phyloP scores from a whole-genome alignment of 352 stramenopile species.

The Globisporangium orthogonon region DNA sequence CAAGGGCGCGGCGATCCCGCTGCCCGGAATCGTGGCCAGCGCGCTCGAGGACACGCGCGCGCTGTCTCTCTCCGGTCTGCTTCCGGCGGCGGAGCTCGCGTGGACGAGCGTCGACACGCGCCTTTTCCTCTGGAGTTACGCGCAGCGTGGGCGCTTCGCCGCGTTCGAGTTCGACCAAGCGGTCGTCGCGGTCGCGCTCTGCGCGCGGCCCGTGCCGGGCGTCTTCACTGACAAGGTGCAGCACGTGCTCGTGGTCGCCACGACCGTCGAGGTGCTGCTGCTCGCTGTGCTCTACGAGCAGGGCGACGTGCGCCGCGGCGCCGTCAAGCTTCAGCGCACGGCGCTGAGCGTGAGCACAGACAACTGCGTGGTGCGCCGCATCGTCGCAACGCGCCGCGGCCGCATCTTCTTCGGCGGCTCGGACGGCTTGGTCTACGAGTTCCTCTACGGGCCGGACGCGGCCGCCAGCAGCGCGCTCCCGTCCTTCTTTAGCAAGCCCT shows the following conservation, averaged over 20 bases:
- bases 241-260: slow-evolving; percentile 93
- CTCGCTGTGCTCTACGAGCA: slow-evolving; percentile 83
- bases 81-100: slow-evolving; percentile 86
- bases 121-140: slow-evolving; percentile 95
- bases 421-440: slow-evolving; percentile 94
- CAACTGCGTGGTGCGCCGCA: slow-evolving; percentile 89
- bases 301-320: slow-evolving; percentile 24
- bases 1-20: slow-evolving; percentile 61
- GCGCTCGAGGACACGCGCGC: slow-evolving; percentile 63
- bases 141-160: slow-evolving; percentile 66
- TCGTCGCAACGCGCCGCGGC: slow-evolving; percentile 80
- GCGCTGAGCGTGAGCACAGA: slow-evolving; percentile 92
- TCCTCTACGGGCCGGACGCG: slow-evolving; percentile 61
- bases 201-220: slow-evolving; percentile 71
- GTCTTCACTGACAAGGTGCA: slow-evolving; percentile 93
- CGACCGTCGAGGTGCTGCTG: slow-evolving; percentile 92
- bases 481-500: slow-evolving; percentile 62
- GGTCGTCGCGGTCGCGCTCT: slow-evolving; percentile 90
- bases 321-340: slow-evolving; percentile 66
- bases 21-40: slow-evolving; percentile 61
- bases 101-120: slow-evolving; percentile 94
- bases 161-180: slow-evolving; percentile 90
- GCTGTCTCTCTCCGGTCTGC: slow-evolving; percentile 88
- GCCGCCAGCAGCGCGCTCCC: slow-evolving; percentile 22
- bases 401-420: slow-evolving; percentile 96